Percentiles rank a stretch among this genome's conserved stretches.
These are phyloP conservation scores for Pyrenula massariospora DNA, from an alignment of 495 filamentous ascomycete species.

Conservation along the genomic window DNA sequence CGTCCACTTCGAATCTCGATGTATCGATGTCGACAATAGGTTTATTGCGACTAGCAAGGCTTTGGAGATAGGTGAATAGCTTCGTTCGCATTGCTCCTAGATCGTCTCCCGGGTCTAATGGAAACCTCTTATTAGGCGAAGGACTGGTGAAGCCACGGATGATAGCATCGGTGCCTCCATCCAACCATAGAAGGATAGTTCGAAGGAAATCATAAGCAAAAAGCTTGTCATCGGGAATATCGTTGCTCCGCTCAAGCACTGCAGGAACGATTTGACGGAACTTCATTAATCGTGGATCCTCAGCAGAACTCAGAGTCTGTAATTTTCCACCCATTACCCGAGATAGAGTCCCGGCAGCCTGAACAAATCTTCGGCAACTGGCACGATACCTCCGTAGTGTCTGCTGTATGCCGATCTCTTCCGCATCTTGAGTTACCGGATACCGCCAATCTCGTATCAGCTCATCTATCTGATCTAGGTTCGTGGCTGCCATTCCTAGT, in stretches of 20 bases:
- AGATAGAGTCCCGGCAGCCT: conserved; percentile 53
- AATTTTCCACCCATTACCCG: conserved; percentile 38
- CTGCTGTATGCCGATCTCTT: conserved; percentile 42
- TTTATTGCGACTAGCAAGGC: conserved; percentile 27
- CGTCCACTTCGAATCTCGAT: conserved; percentile 46
- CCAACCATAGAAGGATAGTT: conserved; percentile 52
- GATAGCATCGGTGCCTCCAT: conserved; percentile 39
- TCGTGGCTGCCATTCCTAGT: conserved; percentile 33
- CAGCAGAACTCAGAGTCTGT: conserved; percentile 17
- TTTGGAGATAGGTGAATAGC: conserved; percentile 48
- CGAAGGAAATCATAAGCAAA: conserved; percentile 56
- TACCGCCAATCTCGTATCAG: conserved; percentile 46
- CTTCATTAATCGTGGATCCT: conserved; percentile 16
- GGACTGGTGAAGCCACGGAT: conserved; percentile 42
- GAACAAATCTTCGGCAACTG: conserved; percentile 51
- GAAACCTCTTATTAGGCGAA: conserved; percentile 29
- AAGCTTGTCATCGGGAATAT: conserved; percentile 31
- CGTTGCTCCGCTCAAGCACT: conserved; percentile 30
- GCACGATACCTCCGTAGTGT: conserved; percentile 46
- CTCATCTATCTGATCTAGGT: conserved; percentile 43
- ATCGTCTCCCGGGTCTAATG: conserved; percentile 33
- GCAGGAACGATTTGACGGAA: conserved; percentile 35
- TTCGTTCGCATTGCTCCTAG: conserved; percentile 38
- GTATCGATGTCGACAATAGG: conserved; percentile 47
- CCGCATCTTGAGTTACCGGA: conserved; percentile 40